phyloP scores from a whole-genome alignment of 352 stramenopile genomes.

The Phytophthora agathidicida region DNA sequence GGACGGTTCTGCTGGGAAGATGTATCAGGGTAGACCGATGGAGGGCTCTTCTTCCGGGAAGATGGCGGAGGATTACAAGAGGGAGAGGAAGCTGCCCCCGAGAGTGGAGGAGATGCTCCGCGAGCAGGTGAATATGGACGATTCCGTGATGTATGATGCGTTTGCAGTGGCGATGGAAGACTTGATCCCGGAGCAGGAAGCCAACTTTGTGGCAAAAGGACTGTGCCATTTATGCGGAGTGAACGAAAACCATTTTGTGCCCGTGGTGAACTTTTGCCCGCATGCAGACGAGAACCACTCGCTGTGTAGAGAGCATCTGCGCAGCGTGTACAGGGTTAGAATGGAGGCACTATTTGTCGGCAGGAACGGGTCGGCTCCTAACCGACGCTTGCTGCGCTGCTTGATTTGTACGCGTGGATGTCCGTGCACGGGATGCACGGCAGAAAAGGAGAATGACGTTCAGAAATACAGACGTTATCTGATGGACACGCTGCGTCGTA shows the following conservation, averaged over 20 bases:
- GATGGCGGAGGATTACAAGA: constrained; percentile 38
- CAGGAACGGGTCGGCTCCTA: constrained; percentile 69
- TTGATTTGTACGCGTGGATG: constrained; percentile 65
- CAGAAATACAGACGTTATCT: constrained; percentile 46
- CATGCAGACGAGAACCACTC: constrained; percentile 69
- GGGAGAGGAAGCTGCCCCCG: constrained; percentile 25
- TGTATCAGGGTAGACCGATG: constrained; percentile 12
- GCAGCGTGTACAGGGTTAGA: constrained; percentile 71
- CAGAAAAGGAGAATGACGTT: constrained; percentile 36
- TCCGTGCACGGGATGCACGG: constrained; percentile 60
- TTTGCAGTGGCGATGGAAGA: constrained; percentile 64
- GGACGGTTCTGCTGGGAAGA: constrained; percentile 3
- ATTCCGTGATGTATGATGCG: constrained; percentile 43
- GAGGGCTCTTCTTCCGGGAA: constrained; percentile 10
- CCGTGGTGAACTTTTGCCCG: constrained; percentile 82
- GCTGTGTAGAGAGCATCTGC: constrained; percentile 75
- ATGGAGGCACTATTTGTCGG: constrained; percentile 78
- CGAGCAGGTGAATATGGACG: constrained; percentile 47
- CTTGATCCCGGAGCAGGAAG: constrained; percentile 60
- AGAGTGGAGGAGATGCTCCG: constrained; percentile 35
- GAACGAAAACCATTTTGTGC: constrained; percentile 51
- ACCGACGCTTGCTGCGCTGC: constrained; percentile 67
- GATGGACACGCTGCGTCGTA: constrained; percentile 37
- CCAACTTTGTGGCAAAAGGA: constrained; percentile 77
- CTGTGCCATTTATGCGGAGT: constrained; percentile 71